Percentiles rank a stretch among this genome's conserved stretches.
Conservation (phyloP, 768 basidiomycete genomes). For the Lactarius vividus region DNA sequence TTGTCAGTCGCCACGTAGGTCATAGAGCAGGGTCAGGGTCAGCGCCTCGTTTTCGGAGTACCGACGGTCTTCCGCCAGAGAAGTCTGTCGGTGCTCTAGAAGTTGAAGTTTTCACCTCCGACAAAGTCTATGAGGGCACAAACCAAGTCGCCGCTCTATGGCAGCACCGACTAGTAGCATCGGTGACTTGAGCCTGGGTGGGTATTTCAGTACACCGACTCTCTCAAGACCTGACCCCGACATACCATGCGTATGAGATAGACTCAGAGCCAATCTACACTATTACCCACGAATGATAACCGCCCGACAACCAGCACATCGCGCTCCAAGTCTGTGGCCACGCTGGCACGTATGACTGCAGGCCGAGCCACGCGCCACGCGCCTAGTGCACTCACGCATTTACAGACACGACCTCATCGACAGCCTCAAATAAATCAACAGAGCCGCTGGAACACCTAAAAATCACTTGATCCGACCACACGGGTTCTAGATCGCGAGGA, state of each 20-base stretch:
- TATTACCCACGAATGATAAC: neutral
- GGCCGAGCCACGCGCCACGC: neutral
- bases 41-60: neutral
- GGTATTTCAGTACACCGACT: neutral
- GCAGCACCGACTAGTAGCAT: neutral
- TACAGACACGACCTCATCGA: neutral
- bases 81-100: neutral
- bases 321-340: neutral
- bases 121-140: neutral
- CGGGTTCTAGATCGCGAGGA: neutral
- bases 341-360: neutral
- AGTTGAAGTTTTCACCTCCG: neutral
- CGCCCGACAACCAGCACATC: neutral
- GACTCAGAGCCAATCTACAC: neutral
- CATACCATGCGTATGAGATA: neutral
- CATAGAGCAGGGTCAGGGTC: neutral
- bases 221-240: neutral
- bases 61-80: neutral
- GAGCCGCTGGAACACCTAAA: neutral
- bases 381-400: neutral
- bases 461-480: neutral
- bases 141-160: neutral
- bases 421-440: neutral
- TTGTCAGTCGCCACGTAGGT: neutral
- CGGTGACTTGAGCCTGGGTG: neutral